Evolutionary conservation across 805 yeast species (phyloP), one percentile per base, ranked within the genome.

Genomic region (Candida qinlingensis): DNA sequence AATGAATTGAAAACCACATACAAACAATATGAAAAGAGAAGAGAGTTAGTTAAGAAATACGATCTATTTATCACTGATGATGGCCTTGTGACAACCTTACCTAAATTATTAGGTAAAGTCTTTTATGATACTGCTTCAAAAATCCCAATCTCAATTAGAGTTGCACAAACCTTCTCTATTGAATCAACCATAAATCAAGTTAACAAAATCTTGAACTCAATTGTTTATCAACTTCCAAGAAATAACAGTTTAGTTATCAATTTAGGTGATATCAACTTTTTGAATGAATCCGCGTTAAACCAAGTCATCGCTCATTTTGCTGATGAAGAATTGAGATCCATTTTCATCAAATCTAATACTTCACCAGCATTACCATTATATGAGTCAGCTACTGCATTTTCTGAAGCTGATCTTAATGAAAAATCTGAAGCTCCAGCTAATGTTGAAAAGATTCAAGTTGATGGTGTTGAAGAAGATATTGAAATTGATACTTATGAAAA

Each of bases 291-390:
- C 26, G 72, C 82, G 36, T 64, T 90, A 50, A 68, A 73, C 29
- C 74, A 77, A 39, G 79, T 87, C 11, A 66, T 80, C 36, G 64
- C 69, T 28, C 67, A 71, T 45, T 75, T 89, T 53, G 58, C 58
- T 26, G 67, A 67, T 27, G 69, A 68, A 36, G 66, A 66, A 38
- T 75, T 79, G 62, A 85, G 81, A 67, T 77, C 78, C 37, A 70
- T 84, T 34, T 79, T 77, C 60, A 64, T 87, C 52, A 89, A 89
- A 70, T 75, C 92, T 10, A 70, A 73, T 49, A 66, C 68, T 39
- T 87, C 96, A 25, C 96, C 97, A 25, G 79, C 91, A 7, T 72
- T 94, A 58, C 98, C 99, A 41, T 72, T 94, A 51, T 94, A 73
- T 68, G 79, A 83, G 61, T 73, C 85, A 41, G 83, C 85, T 31